Conservation (phyloP, 2,329 filamentous ascomycete species). For the Hypomyces perniciosus region DNA sequence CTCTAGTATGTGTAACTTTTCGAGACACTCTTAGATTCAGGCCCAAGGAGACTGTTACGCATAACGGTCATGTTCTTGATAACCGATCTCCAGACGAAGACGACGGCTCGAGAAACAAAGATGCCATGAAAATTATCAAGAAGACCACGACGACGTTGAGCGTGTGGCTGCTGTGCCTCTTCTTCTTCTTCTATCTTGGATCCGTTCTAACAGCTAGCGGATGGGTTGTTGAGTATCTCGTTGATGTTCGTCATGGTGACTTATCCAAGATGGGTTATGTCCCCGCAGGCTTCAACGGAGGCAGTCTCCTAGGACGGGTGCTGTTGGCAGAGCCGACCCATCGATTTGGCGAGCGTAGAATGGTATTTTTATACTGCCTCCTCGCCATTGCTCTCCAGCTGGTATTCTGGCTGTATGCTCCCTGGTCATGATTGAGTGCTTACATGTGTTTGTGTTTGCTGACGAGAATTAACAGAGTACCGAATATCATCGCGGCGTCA, state of each 20-base stretch:
- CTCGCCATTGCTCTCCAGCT: slow-evolving; percentile 49
- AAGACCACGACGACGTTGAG: slow-evolving; percentile 37
- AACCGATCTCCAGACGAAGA: background rate
- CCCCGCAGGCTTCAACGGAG: slow-evolving; percentile 54
- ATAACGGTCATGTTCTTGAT: slow-evolving; percentile 9
- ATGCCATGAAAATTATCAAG: slow-evolving; percentile 38
- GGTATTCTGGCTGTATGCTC: slow-evolving; percentile 51
- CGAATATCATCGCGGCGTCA: slow-evolving; percentile 43
- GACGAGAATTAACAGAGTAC: slow-evolving; percentile 24
- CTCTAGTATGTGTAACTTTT: slow-evolving; percentile 42
- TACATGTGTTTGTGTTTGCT: background rate
- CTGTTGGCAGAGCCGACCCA: slow-evolving; percentile 54
- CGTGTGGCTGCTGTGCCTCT: slow-evolving; percentile 54
- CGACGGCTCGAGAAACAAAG: slow-evolving; percentile 19
- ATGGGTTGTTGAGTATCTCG: slow-evolving; percentile 61
- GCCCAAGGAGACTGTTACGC: slow-evolving; percentile 9
- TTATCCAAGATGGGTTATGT: slow-evolving; percentile 56
- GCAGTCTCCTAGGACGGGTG: slow-evolving; percentile 49
- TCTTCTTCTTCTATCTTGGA: slow-evolving; percentile 60
- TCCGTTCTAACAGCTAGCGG: slow-evolving; percentile 49
- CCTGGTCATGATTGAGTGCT: slow-evolving; percentile 14
- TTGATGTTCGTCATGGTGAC: slow-evolving; percentile 51
- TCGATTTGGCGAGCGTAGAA: slow-evolving; percentile 50
- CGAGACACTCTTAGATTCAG: slow-evolving; percentile 37
- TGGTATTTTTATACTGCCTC: slow-evolving; percentile 49